Evolutionary conservation across 2,329 filamentous ascomycete species (phyloP).

Genomic region (Rutstroemia sp.): DNA sequence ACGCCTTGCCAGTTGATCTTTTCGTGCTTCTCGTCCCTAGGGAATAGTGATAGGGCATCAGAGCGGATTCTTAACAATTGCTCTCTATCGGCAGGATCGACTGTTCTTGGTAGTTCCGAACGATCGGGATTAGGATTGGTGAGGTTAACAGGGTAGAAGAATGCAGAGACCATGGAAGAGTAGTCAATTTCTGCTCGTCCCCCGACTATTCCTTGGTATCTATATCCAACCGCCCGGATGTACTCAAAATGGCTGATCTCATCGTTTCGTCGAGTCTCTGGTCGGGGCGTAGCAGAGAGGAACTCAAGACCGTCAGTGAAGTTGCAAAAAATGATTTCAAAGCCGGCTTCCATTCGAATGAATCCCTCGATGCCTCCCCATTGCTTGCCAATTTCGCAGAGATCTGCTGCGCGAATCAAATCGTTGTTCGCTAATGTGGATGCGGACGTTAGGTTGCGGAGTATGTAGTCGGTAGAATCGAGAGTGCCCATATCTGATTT

Average conservation of each 20-base stretch:
- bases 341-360: conserved; percentile 61
- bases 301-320: conserved; percentile 37
- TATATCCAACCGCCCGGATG: conserved; percentile 33
- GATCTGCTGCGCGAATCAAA: conserved; percentile 39
- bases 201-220: conserved; percentile 38
- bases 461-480: conserved; percentile 57
- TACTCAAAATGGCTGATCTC: conserved; percentile 27
- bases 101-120: conserved; percentile 20
- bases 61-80: conserved; percentile 31
- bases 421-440: conserved; percentile 37
- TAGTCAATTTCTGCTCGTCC: conserved; percentile 25
- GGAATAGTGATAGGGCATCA: conserved; percentile 39
- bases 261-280: conserved; percentile 2
- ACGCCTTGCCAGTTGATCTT: conserved; percentile 53
- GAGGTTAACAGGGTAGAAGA: conserved; percentile 24
- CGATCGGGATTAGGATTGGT: conserved; percentile 21
- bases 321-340: conserved; percentile 62
- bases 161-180: conserved; percentile 26
- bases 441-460: conserved; percentile 29
- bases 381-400: conserved; percentile 46
- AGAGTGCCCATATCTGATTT: conserved; percentile 60
- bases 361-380: conserved; percentile 56
- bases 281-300: conserved; percentile 16
- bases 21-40: conserved; percentile 15
- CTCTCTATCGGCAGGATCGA: background rate